These are phyloP conservation scores for Mastigamoeba balamuthi DNA, from an alignment of 78 protist species.

Conservation along the genomic window DNA sequence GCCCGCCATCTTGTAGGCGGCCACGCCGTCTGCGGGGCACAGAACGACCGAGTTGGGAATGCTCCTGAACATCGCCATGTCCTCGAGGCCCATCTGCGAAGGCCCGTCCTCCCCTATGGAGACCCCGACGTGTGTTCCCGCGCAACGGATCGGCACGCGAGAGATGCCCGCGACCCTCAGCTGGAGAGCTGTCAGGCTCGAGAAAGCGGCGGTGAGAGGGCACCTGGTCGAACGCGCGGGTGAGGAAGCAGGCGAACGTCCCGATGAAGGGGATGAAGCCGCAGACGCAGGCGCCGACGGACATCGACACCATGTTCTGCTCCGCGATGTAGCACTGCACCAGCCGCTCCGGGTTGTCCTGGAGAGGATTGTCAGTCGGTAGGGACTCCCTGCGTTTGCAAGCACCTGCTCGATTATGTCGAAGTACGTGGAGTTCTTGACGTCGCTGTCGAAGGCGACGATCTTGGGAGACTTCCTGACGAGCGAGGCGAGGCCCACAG, in stretches of 20 bases:
- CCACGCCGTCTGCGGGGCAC: neutral
- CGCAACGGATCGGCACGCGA: neutral
- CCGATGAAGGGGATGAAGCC: neutral
- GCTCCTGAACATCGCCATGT: neutral
- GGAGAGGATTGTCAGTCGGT: neutral
- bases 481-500: neutral
- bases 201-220: neutral
- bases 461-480: neutral
- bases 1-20: neutral
- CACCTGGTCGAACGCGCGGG: neutral
- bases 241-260: neutral
- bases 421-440: neutral
- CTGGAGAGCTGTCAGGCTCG: neutral
- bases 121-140: neutral
- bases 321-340: neutral
- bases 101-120: neutral
- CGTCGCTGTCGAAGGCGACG: neutral
- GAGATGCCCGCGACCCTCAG: neutral
- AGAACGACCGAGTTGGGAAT: neutral
- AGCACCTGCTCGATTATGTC: neutral
- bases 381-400: neutral
- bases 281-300: neutral
- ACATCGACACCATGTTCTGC: neutral
- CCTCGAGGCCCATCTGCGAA: neutral
- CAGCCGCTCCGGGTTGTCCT: neutral